A percentile compares a stretch with the other conserved stretches of the same genome.
Conservation (phyloP, 306 rosid genomes). For the Cucumis cinereus region DNA sequence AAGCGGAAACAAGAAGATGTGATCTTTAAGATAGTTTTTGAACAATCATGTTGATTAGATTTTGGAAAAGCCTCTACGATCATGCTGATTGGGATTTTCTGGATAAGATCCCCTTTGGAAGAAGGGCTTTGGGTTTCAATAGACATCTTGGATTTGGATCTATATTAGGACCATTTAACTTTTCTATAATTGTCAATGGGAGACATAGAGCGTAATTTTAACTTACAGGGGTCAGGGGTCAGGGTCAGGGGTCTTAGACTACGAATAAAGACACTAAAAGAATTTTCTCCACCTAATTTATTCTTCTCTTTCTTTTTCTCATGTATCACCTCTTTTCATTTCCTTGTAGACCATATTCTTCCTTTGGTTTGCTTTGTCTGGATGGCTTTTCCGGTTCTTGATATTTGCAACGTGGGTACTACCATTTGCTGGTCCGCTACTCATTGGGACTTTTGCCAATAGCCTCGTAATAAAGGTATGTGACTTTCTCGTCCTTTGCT, state of each 20-base stretch:
- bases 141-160: not conserved
- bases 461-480: constrained; percentile 68
- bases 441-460: constrained; percentile 78
- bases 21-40: not conserved
- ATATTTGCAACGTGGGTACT: constrained; percentile 71
- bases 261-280: not conserved
- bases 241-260: not conserved
- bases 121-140: not conserved
- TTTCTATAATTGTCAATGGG: not conserved
- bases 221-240: too few relatives aligned
- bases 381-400: constrained; percentile 83
- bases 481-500: not conserved
- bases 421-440: constrained; percentile 94
- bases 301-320: not conserved
- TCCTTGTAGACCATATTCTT: constrained; percentile 74
- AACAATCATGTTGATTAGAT: not conserved
- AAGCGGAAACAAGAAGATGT: not conserved
- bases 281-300: not conserved
- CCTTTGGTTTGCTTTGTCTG: constrained; percentile 91
- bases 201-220: not conserved
- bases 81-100: not conserved
- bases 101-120: not conserved
- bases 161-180: not conserved
- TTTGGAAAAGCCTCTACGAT: not conserved
- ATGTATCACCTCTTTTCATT: not conserved